Percentiles rank a stretch among this genome's conserved stretches.
phyloP scores from a whole-genome alignment of 441 rosid species.

The Pelargonium fulgidum region DNA sequence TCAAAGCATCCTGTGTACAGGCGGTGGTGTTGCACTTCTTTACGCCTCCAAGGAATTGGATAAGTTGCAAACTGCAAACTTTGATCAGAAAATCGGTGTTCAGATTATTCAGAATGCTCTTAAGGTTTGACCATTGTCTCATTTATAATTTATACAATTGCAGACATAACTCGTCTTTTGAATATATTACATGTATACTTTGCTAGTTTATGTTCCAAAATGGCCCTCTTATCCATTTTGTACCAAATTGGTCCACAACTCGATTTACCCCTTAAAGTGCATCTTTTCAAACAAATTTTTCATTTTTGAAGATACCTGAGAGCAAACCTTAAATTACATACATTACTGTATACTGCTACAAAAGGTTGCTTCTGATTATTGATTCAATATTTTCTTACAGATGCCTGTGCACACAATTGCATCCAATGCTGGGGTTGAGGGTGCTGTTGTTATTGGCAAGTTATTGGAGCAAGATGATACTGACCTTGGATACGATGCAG shows the following conservation, averaged over 20 bases:
- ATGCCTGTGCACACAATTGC: conserved; percentile 65
- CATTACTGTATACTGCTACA: too few species aligned
- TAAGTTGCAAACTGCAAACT: conserved; percentile 55
- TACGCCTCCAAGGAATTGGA: conserved; percentile 64
- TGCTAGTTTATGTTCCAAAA: background rate
- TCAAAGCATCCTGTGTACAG: conserved; percentile 26
- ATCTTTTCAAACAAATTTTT: too few species aligned
- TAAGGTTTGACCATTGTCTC: background rate
- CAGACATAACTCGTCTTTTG: conserved; percentile 20
- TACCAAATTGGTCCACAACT: too few species aligned
- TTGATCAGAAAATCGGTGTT: conserved; percentile 76
- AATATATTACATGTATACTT: background rate
- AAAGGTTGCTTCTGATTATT: background rate
- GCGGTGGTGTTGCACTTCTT: conserved; percentile 88
- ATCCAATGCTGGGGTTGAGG: conserved; percentile 83
- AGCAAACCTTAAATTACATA: too few species aligned
- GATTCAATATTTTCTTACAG: conserved; percentile 21
- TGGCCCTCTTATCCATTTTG: too few species aligned
- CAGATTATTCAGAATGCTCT: conserved; percentile 44
- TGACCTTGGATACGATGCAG: conserved; percentile 76
- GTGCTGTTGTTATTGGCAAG: conserved; percentile 58
- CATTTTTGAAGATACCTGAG: too few species aligned
- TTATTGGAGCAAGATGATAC: conserved; percentile 65
- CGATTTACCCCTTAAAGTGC: too few species aligned
- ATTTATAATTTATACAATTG: conserved; percentile 11